Percentiles rank a stretch among this genome's conserved stretches.
These are phyloP conservation scores for Rhodotorula graminis DNA, from an alignment of 768 basidiomycete species.

Conservation along the genomic window DNA sequence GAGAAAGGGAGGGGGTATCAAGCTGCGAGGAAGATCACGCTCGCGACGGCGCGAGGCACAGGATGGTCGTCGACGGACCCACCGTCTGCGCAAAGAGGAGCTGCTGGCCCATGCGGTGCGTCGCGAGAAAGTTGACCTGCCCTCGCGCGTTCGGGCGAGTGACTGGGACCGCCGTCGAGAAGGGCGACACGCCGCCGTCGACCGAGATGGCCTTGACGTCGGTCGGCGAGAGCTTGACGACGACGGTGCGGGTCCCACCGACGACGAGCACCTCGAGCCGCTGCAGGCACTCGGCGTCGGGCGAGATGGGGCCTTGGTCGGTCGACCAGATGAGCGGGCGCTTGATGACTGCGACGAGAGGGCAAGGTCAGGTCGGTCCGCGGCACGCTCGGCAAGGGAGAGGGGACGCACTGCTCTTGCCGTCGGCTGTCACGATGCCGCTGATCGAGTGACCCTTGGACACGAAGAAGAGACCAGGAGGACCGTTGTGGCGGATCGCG, in stretches of 20 bases:
- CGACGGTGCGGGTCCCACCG: constrained; percentile 17
- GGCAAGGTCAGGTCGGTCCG: background rate
- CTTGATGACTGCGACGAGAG: constrained; percentile 35
- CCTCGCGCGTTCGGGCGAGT: background rate
- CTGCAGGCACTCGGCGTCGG: background rate
- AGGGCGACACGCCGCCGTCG: constrained; percentile 3
- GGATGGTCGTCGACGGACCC: background rate
- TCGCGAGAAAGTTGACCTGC: constrained; percentile 13
- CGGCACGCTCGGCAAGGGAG: no score
- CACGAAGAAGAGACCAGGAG: constrained; percentile 42
- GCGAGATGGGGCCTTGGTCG: background rate
- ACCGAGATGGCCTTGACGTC: constrained; percentile 24
- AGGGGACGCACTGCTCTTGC: constrained; percentile 14
- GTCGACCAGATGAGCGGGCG: constrained; percentile 34
- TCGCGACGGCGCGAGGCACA: background rate
- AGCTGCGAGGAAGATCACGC: no score
- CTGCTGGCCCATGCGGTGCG: background rate
- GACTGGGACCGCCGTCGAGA: constrained; percentile 7
- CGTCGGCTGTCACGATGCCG: constrained; percentile 31
- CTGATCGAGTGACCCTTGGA: constrained; percentile 27
- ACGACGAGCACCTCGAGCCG: constrained; percentile 34
- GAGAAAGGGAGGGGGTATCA: background rate
- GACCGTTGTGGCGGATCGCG: constrained; percentile 30
- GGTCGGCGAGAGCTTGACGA: constrained; percentile 19
- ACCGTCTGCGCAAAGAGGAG: background rate